Percentiles rank a stretch among this genome's conserved stretches.
Conservation (phyloP, 768 basidiomycete genomes). For the Lactarius vividus region DNA sequence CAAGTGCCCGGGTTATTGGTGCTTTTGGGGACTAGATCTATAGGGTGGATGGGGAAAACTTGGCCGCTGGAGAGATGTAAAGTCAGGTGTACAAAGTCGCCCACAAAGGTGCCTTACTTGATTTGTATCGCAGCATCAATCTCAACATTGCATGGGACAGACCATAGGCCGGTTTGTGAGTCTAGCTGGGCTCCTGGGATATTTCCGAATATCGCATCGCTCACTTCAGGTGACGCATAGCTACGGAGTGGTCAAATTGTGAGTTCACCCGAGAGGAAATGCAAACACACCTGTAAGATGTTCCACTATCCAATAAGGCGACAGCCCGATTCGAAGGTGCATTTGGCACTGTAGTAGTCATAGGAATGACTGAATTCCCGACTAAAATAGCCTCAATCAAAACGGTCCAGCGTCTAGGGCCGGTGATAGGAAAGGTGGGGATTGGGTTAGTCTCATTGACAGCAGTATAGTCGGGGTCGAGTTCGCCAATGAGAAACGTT, state of each 20-base stretch:
- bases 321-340: constrained; percentile 73
- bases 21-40: constrained; percentile 62
- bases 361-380: constrained; percentile 47
- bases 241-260: constrained; percentile 37
- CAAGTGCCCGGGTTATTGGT: constrained; percentile 49
- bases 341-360: constrained; percentile 51
- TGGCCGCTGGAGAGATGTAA: constrained; percentile 47
- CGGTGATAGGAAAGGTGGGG: constrained; percentile 66
- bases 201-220: constrained; percentile 65
- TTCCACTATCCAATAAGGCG: constrained; percentile 74
- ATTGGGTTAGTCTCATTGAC: constrained; percentile 59
- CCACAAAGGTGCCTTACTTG: constrained; percentile 44
- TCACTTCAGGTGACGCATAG: constrained; percentile 65
- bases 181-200: constrained; percentile 63
- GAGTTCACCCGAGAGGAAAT: constrained; percentile 6
- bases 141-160: constrained; percentile 69
- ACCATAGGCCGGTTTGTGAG: constrained; percentile 55
- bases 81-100: not conserved
- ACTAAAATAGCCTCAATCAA: constrained; percentile 71
- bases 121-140: constrained; percentile 80
- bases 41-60: constrained; percentile 74
- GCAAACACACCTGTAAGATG: constrained; percentile 67
- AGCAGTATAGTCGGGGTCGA: constrained; percentile 57
- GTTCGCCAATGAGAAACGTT: constrained; percentile 71
- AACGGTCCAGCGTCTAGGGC: constrained; percentile 72